Base-by-base conservation (phyloP, 208 protist genomes). In the Vickermania ingenoplastis region DNA sequence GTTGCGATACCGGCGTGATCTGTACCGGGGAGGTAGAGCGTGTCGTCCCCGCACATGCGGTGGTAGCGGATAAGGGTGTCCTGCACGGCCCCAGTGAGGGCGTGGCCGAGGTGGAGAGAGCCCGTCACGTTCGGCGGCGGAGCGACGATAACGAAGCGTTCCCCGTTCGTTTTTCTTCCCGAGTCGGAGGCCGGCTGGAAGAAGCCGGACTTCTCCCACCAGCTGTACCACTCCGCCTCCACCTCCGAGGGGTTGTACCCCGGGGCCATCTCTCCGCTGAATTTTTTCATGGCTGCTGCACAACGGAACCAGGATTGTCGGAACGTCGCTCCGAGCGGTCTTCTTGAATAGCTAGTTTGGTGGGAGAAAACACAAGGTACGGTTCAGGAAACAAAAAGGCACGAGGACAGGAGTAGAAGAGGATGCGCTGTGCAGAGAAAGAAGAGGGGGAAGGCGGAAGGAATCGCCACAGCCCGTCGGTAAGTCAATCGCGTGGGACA, bases 71-170 rank as follows among this genome's bases (percentile, higher is more conserved):
- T 86, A 27, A 99, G 70, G n/a, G 88, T 81, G 77, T 99, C 97
- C 81, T 99, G 92, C 63, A 98, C 86, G 14, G 92, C 77, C 17
- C 82, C 88, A 3, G 96, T 99, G 14, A 99, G 81, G 11, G 99
- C 98, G 76, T 99, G 99, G 24, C 99, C 99, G 25, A 99, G 78
- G 73, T 99, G 99, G 13, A 99, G 84, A 41, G 83, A 77, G 14
- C 99, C 99, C 3, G 99, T 99, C 26, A 99, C 99, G 72, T 99
- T 99, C 13, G 99, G 99, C 52, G 99, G 99, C 50, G 99, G 99
- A 28, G 99, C 88, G 23, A 98, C 79, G 61, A 99, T 98, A 13
- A 96, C 82, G 67, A 98, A 99, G 30, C 74, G 61, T 68, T 92
- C 79, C 41, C 76, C 81, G 36, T 63, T 80, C 49, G 75, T 79